Percentiles rank a stretch among this genome's conserved stretches.
phyloP scores from a whole-genome alignment of 2,329 filamentous ascomycete species.

The Fusarium neocosmosporiellum region DNA sequence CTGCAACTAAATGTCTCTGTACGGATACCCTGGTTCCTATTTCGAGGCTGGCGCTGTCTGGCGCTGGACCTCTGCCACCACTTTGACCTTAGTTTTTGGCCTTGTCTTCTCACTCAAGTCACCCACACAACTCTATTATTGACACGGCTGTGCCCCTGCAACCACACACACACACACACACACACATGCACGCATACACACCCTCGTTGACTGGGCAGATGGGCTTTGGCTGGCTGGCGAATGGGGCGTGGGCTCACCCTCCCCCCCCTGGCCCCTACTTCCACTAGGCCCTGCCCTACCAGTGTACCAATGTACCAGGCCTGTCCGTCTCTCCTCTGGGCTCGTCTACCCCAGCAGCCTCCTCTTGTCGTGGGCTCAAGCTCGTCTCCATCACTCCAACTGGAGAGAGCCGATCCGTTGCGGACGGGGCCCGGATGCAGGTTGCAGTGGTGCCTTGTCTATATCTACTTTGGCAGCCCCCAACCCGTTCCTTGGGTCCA shows the following conservation, averaged over 20 bases:
- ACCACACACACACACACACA: constrained; percentile 21
- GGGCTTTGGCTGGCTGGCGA: constrained; percentile 31
- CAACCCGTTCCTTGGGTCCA: constrained; percentile 28
- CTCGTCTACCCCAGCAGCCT: constrained; percentile 30
- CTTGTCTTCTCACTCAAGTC: constrained; percentile 14
- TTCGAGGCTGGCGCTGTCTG: constrained; percentile 31
- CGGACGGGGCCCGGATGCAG: constrained; percentile 43
- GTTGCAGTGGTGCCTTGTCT: constrained; percentile 42
- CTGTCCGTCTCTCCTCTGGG: constrained; percentile 8
- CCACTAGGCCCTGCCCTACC: constrained; percentile 36
- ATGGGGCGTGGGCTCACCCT: constrained; percentile 29
- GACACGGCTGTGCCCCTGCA: constrained; percentile 24
- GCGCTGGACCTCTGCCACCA: constrained; percentile 28
- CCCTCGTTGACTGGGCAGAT: constrained; percentile 18
- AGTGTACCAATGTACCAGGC: constrained; percentile 34
- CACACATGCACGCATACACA: constrained; percentile 16
- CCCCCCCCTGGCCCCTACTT: constrained; percentile 19
- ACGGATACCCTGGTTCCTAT: constrained; percentile 14
- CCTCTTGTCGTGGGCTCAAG: constrained; percentile 26
- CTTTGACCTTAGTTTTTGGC: constrained; percentile 25
- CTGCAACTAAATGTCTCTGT: constrained; percentile 10
- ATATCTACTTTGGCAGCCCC: constrained; percentile 44
- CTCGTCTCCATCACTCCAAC: constrained; percentile 32
- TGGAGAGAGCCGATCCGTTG: constrained; percentile 41
- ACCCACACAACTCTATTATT: constrained; percentile 7